Evolutionary conservation across 2,329 filamentous ascomycete species (phyloP).

Genomic region (Penicillium nordicum): DNA sequence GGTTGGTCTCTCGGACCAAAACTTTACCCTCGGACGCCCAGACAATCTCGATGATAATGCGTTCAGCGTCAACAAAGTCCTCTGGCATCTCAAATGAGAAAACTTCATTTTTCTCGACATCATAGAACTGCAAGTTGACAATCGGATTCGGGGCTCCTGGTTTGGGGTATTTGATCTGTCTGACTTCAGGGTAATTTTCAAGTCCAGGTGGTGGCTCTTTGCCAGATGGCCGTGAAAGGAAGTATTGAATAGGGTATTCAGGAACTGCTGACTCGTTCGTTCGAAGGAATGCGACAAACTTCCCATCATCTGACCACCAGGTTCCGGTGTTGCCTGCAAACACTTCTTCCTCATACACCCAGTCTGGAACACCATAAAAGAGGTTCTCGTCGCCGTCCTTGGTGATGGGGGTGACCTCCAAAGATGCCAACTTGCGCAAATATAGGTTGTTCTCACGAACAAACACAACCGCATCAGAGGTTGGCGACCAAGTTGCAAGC

Average conservation of each 20-base stretch:
- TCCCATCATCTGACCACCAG: slow-evolving; percentile 92
- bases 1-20: slow-evolving; percentile 86
- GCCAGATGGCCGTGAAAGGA: slow-evolving; percentile 80
- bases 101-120: slow-evolving; percentile 69
- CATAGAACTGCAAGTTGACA: slow-evolving; percentile 85
- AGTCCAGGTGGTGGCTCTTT: slow-evolving; percentile 64
- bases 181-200: slow-evolving; percentile 85
- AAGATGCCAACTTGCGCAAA: slow-evolving; percentile 63
- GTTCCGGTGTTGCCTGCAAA: slow-evolving; percentile 76
- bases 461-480: slow-evolving; percentile 83
- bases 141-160: slow-evolving; percentile 89
- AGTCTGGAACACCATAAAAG: slow-evolving; percentile 95
- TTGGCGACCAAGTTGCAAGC: slow-evolving; percentile 84
- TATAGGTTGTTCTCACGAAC: slow-evolving; percentile 88
- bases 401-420: slow-evolving; percentile 69
- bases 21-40: slow-evolving; percentile 82
- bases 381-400: slow-evolving; percentile 80
- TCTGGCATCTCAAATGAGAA: slow-evolving; percentile 76
- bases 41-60: slow-evolving; percentile 87
- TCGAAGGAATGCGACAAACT: slow-evolving; percentile 83
- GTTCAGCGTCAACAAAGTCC: slow-evolving; percentile 74
- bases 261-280: slow-evolving; percentile 93
- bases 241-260: slow-evolving; percentile 91
- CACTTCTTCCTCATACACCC: slow-evolving; percentile 92
- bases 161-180: slow-evolving; percentile 95